These are phyloP conservation scores for Leishmania braziliensis DNA, from an alignment of 208 protist genomes.

Conservation along the genomic window DNA sequence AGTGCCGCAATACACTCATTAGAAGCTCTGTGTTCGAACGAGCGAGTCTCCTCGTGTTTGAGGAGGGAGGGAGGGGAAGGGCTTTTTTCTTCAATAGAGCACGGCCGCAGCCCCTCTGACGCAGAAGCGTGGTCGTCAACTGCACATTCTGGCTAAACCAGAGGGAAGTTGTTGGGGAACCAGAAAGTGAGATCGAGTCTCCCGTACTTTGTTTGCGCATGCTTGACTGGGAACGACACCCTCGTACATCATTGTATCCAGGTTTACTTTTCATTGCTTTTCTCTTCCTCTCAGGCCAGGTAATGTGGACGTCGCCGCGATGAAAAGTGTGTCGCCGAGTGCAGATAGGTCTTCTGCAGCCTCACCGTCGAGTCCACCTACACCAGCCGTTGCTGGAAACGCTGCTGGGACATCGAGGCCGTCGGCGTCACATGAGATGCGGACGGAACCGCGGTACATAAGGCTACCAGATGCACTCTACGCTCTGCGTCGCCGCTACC, in stretches of 20 bases:
- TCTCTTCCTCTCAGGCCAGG: background rate
- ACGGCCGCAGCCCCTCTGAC: background rate
- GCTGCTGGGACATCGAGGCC: constrained; percentile 1
- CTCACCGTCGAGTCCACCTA: background rate
- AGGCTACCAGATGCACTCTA: constrained; percentile 54
- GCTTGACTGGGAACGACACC: background rate
- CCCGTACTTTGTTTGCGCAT: background rate
- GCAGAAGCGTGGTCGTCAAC: no score
- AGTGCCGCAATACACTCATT: background rate
- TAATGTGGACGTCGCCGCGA: constrained; percentile 5
- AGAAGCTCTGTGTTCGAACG: background rate
- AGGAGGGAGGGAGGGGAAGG: background rate
- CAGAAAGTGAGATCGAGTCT: background rate
- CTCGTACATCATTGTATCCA: background rate
- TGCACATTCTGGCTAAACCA: no score
- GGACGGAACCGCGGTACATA: constrained; percentile 54
- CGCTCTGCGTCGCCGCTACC: constrained; percentile 53
- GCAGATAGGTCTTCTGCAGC: constrained; percentile 3
- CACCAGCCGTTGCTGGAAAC: background rate
- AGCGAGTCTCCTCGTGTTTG: background rate
- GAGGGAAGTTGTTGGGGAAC: background rate
- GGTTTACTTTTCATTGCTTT: background rate
- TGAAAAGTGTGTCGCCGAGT: constrained; percentile 2
- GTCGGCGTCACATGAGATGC: background rate
- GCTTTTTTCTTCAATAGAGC: background rate